These are phyloP conservation scores for Flagelloscypha sp. DNA, from an alignment of 768 basidiomycete species.

Conservation along the genomic window DNA sequence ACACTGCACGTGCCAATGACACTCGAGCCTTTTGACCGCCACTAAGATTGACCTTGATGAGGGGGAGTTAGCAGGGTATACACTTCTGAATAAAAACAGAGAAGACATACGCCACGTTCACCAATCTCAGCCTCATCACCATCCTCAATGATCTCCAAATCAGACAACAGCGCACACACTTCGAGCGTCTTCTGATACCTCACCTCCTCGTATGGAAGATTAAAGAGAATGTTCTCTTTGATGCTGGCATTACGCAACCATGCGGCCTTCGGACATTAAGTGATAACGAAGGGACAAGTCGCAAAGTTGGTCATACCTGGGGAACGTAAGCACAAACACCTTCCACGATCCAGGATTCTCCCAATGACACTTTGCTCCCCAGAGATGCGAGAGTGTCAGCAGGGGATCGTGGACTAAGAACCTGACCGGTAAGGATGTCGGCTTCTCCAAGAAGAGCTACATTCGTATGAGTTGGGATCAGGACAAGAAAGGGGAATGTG, in stretches of 20 bases:
- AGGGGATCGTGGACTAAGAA: constrained; percentile 77
- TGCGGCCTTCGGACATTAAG: constrained; percentile 22
- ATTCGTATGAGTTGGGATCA: constrained; percentile 6
- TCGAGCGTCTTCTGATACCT: constrained; percentile 59
- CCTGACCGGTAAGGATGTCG: constrained; percentile 73
- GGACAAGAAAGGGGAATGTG: not conserved
- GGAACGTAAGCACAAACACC: constrained; percentile 86
- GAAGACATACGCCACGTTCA: constrained; percentile 61
- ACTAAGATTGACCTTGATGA: constrained; percentile 19
- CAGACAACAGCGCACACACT: constrained; percentile 41
- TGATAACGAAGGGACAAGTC: constrained; percentile 40
- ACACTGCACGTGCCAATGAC: constrained; percentile 77
- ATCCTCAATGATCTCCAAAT: constrained; percentile 51
- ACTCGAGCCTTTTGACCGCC: constrained; percentile 68
- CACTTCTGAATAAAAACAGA: constrained; percentile 4
- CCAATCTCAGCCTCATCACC: constrained; percentile 78
- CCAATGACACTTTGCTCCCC: constrained; percentile 26
- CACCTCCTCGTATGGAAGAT: constrained; percentile 50
- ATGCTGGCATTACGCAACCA: constrained; percentile 53
- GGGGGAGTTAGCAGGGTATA: too few relatives aligned
- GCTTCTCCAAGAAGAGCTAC: constrained; percentile 81
- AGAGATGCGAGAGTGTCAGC: constrained; percentile 69
- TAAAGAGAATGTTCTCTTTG: constrained; percentile 64
- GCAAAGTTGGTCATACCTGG: constrained; percentile 37
- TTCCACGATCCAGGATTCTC: constrained; percentile 68